Conservation (phyloP, 139 green algal genomes). For the Spirogloea muscicola region DNA sequence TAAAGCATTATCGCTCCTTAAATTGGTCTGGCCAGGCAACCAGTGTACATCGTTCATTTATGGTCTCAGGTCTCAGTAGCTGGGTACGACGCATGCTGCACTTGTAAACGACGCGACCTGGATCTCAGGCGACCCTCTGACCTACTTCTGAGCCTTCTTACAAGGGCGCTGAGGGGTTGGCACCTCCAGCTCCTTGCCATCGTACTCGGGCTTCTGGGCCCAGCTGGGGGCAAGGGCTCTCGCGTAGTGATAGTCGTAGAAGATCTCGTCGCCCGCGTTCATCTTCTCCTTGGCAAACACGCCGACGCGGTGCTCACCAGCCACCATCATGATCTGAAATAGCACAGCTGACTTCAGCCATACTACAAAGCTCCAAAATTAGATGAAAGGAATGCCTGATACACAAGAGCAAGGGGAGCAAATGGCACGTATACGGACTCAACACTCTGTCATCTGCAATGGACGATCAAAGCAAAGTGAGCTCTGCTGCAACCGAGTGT, state of each 20-base stretch:
- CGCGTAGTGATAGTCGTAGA: slow-evolving; percentile 68
- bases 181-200: too few species aligned
- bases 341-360: neutral
- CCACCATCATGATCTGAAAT: slow-evolving; percentile 57
- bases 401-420: neutral
- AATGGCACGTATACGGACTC: neutral
- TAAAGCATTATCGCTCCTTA: too few species aligned
- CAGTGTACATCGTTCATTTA: too few species aligned
- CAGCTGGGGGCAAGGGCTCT: too few species aligned
- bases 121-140: too few species aligned
- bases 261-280: slow-evolving; percentile 62
- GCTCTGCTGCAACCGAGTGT: neutral
- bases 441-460: neutral
- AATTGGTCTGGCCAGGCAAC: too few species aligned
- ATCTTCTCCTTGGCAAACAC: slow-evolving; percentile 68
- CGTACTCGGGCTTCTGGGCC: too few species aligned
- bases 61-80: too few species aligned
- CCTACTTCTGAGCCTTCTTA: too few species aligned
- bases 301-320: slow-evolving; percentile 77
- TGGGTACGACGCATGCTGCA: too few species aligned
- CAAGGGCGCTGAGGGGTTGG: too few species aligned
- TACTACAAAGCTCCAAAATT: neutral
- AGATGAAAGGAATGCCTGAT: neutral
- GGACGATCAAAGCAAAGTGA: neutral
- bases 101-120: too few species aligned